These are phyloP conservation scores for Cordyceps fumosorosea DNA, from an alignment of 2,329 filamentous ascomycete species.

Conservation along the genomic window DNA sequence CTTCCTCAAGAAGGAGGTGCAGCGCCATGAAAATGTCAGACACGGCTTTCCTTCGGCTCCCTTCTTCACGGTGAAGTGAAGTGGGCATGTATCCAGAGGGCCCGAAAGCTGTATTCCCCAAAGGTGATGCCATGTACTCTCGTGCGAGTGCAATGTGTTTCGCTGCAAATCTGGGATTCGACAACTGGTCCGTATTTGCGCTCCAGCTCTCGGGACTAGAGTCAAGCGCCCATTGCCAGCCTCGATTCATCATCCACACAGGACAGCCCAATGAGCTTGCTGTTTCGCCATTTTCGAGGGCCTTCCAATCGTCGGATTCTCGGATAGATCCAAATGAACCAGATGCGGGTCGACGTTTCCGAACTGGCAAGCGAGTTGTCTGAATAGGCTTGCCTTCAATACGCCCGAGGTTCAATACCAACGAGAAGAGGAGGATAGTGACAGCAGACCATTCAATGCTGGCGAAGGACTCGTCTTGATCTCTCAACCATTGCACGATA, in stretches of 20 bases:
- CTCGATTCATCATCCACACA: constrained; percentile 52
- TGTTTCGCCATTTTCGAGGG: constrained; percentile 39
- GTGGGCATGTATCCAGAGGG: constrained; percentile 59
- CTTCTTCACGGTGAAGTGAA: constrained; percentile 42
- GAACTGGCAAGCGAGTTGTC: constrained; percentile 23
- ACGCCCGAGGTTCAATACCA: constrained; percentile 55
- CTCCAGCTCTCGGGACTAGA: constrained; percentile 30
- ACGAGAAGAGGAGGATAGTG: constrained; percentile 55
- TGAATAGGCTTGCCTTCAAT: constrained; percentile 21
- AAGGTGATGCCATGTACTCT: constrained; percentile 55
- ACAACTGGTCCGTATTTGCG: constrained; percentile 20
- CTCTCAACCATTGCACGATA: constrained; percentile 60
- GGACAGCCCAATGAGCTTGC: constrained; percentile 44
- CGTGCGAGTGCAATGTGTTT: constrained; percentile 52
- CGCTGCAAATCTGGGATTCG: constrained; percentile 37
- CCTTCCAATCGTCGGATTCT: constrained; percentile 40
- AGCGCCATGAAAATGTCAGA: constrained; percentile 67
- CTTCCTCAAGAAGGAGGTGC: constrained; percentile 83
- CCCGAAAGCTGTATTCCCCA: constrained; percentile 50
- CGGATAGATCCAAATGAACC: constrained; percentile 30
- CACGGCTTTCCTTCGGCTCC: constrained; percentile 53
- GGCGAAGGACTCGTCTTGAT: constrained; percentile 37
- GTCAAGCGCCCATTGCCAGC: constrained; percentile 68
- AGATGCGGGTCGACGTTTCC: constrained; percentile 27
- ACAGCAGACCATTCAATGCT: constrained; percentile 65